Conservation (phyloP, 2,329 filamentous ascomycete genomes). For the Alternaria postmessia region DNA sequence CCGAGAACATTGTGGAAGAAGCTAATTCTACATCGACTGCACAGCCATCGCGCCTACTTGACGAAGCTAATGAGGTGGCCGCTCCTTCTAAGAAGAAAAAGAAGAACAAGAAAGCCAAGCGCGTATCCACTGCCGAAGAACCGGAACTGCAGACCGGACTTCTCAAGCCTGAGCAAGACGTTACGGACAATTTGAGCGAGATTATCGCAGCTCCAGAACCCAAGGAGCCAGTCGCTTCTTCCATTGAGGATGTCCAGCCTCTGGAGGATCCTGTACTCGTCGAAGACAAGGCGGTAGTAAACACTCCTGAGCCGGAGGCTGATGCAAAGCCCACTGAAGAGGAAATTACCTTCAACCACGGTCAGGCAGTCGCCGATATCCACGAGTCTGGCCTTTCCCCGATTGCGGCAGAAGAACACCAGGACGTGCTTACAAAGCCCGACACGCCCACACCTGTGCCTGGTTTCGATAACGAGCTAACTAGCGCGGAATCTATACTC, state of each 20-base stretch:
- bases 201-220: not conserved
- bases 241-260: not conserved
- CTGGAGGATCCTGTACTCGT: not conserved
- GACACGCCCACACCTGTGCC: not conserved
- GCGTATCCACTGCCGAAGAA: slow-evolving; percentile 24
- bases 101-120: slow-evolving; percentile 36
- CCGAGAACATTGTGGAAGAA: not conserved
- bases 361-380: not conserved
- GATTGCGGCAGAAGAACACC: not conserved
- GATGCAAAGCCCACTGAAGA: not conserved
- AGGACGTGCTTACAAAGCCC: not conserved
- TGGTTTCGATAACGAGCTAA: not conserved
- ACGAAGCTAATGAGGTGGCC: slow-evolving; percentile 13
- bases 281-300: not conserved
- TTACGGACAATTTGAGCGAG: not conserved
- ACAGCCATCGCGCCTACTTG: not conserved
- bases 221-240: not conserved
- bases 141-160: slow-evolving; percentile 7
- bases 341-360: not conserved
- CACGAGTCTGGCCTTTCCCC: not conserved
- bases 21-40: not conserved
- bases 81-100: slow-evolving; percentile 34
- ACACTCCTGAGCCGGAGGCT: not conserved
- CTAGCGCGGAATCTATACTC: not conserved
- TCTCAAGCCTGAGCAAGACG: slow-evolving; percentile 1